Base-by-base conservation (phyloP, 1,139 yeast genomes). In the Casaregolazyma suthepensis region DNA sequence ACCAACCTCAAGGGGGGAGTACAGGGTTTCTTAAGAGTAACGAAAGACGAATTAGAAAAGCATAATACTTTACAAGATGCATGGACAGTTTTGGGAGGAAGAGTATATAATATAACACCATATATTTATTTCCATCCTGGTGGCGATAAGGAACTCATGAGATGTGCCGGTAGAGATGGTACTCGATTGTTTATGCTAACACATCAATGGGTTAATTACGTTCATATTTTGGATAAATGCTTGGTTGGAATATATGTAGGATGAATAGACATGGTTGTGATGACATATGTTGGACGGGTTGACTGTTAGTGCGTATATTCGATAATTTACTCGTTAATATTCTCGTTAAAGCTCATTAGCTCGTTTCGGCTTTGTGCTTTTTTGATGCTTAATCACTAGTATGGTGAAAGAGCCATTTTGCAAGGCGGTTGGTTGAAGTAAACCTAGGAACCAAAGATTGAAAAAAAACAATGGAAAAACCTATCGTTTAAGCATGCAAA, bases 41-140 rank as follows among this genome's bases (percentile, higher is more conserved):
- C 84, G 1, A 75, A 73, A 50, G 81, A 78, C 1, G 86, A 87
- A 61, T 73, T 93, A 54, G 72, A 75, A 49, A 71, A 69, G 51
- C 98, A 93, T 67, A 76, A 74, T 31, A 68, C 74, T 0, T 61
- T 58, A 19, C 78, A 79, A 0, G 96, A 93, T 64, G 87, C 88
- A 56, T 93, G 99, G 99, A 86, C 94, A 5, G 81, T 82, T 45
- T 76, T 93, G 13, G 81, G 81, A 51, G 91, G 93, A 1, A 85
- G 81, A 62, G 96, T 93, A 1, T 93, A 87, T 71, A 88, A 91
- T 64, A 75, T 93, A 31, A 83, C 96, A 0, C 83, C 87, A 9
- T 93, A 93, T 68, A 68, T 93, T 37, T 75, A 81, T 54, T 93
- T 84, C 67, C 99, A 93, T 63, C 99, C 99, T 0, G 99, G 99